These are phyloP conservation scores for Dicorynia guianensis DNA, from an alignment of 306 rosid genomes.

Conservation along the genomic window DNA sequence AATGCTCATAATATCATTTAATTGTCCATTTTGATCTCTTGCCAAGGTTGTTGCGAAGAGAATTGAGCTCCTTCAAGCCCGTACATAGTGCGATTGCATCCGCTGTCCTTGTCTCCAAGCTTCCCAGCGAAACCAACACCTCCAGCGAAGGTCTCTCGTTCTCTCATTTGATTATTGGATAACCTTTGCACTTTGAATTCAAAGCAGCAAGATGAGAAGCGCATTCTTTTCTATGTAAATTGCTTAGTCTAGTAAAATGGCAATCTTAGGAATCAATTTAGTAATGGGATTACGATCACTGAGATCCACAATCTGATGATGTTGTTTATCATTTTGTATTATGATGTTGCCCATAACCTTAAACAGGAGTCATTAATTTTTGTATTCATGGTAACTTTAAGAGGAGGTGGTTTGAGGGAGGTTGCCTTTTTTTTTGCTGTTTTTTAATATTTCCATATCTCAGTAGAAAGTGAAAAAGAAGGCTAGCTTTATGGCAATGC, in stretches of 20 bases:
- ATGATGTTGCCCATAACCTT: neutral
- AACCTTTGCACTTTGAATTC: neutral
- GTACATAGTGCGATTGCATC: conserved; percentile 57
- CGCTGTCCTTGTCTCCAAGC: conserved; percentile 72
- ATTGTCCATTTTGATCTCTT: neutral
- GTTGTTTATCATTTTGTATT: neutral
- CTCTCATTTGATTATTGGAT: neutral
- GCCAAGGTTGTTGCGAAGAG: conserved; percentile 50
- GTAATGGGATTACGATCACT: neutral
- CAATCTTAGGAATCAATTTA: neutral
- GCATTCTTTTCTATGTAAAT: neutral
- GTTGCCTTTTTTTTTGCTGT: neutral
- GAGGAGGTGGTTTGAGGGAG: too few relatives aligned
- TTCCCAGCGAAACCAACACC: conserved; percentile 51
- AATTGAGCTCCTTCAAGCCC: conserved; percentile 60
- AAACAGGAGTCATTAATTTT: neutral
- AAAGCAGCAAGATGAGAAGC: conserved; percentile 7
- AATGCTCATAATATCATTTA: neutral
- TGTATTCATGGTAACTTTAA: neutral
- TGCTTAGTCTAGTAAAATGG: neutral
- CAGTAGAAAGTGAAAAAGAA: neutral
- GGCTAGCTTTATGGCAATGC: too few relatives aligned
- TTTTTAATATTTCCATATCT: neutral
- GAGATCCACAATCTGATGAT: neutral
- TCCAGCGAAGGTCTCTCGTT: conserved; percentile 50